phyloP scores from a whole-genome alignment of 345 rosid species.

The Noccaea caerulescens region DNA sequence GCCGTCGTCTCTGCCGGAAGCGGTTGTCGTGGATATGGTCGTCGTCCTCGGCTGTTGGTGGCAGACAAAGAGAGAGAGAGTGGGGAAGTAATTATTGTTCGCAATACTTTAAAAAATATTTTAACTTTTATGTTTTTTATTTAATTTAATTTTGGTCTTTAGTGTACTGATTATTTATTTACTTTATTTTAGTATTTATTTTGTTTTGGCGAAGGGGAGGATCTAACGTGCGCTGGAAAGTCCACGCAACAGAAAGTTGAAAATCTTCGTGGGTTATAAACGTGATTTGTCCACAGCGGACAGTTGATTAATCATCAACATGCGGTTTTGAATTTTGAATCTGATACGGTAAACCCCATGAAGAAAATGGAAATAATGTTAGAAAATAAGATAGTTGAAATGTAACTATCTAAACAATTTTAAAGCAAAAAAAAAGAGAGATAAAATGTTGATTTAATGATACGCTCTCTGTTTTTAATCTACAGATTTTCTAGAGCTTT shows the following conservation, averaged over 20 bases:
- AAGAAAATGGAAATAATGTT: not conserved
- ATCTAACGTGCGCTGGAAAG: conserved; percentile 45
- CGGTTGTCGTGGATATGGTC: conserved; percentile 43
- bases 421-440: not conserved
- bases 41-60: conserved; percentile 46
- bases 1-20: conserved; percentile 35
- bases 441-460: no score
- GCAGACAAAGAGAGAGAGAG: conserved; percentile 37
- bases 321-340: conserved; percentile 35
- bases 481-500: no score
- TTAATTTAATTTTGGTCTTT: conserved; percentile 26
- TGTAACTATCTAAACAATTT: not conserved
- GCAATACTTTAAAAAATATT: conserved; percentile 35
- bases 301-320: conserved; percentile 14
- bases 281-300: conserved; percentile 33
- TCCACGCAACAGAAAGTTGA: conserved; percentile 36
- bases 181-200: not conserved
- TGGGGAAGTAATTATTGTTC: conserved; percentile 38
- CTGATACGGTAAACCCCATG: conserved; percentile 1
- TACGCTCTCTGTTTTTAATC: no score
- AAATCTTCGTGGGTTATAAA: conserved; percentile 32
- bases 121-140: conserved; percentile 18
- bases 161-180: not conserved
- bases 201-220: conserved; percentile 21
- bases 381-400: not conserved